Conservation (phyloP, 352 stramenopile species). For the Blastocystis sp. region DNA sequence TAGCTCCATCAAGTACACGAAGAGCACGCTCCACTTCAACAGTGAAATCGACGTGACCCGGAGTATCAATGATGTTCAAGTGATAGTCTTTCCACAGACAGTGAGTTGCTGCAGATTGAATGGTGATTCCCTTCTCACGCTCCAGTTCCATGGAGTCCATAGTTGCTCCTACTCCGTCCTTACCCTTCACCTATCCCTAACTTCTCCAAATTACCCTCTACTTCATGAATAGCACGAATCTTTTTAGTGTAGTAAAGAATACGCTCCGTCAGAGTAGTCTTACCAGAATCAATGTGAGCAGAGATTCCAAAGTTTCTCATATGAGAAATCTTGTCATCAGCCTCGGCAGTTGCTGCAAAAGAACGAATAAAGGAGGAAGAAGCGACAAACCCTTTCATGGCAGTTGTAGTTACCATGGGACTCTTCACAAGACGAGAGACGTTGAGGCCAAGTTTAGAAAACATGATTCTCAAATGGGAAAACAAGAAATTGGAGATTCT, state of each 20-base stretch:
- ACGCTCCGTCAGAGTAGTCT: conserved; percentile 97
- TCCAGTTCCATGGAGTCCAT: conserved; percentile 99
- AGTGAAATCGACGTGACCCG: conserved; percentile 98
- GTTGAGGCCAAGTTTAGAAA: conserved; percentile 20
- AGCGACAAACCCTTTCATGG: conserved; percentile 1
- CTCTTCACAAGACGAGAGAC: background rate
- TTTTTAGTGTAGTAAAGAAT: conserved; percentile 98
- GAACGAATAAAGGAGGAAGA: conserved; percentile 7
- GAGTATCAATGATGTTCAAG: conserved; percentile 99
- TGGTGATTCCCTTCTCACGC: conserved; percentile 98
- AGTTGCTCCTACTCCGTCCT: conserved; percentile 94
- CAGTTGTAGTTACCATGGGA: background rate
- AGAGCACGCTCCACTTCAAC: conserved; percentile 94
- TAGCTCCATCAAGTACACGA: conserved; percentile 90
- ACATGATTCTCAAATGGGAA: conserved; percentile 14
- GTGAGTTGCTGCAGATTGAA: conserved; percentile 95
- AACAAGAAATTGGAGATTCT: conserved; percentile 13
- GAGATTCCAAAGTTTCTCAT: conserved; percentile 85
- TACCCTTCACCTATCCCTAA: conserved; percentile 77
- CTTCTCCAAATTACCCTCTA: conserved; percentile 62
- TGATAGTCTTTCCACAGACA: conserved; percentile 84
- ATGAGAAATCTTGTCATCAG: conserved; percentile 1
- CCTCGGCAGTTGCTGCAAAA: background rate
- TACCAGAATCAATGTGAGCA: conserved; percentile 92
- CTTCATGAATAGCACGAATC: conserved; percentile 84